These are phyloP conservation scores for Isoetes taiwanensis DNA, from an alignment of 75 land plant genomes.

Conservation along the genomic window DNA sequence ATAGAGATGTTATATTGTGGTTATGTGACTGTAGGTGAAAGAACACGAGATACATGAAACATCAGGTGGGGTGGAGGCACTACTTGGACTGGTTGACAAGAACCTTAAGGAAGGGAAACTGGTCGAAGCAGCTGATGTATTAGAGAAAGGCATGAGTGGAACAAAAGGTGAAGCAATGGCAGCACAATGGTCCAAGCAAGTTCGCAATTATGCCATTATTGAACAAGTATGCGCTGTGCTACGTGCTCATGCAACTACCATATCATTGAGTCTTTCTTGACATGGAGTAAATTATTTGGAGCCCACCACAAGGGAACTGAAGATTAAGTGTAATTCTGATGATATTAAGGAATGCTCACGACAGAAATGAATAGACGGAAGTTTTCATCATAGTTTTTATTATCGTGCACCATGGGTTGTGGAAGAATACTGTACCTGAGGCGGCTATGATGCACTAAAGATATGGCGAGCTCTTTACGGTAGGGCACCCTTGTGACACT, in stretches of 20 bases:
- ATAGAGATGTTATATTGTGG: background rate
- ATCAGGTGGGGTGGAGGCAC: conserved; percentile 48
- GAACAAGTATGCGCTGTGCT: conserved; percentile 62
- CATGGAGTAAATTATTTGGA: no score
- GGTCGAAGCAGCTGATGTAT: conserved; percentile 53
- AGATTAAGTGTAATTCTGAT: no score
- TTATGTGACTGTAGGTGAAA: conserved; percentile 27
- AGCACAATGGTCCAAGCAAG: conserved; percentile 52
- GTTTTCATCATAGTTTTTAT: no score
- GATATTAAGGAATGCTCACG: no score
- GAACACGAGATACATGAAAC: conserved; percentile 25
- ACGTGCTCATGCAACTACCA: conserved; percentile 65
- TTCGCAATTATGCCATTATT: conserved; percentile 47
- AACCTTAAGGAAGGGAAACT: conserved; percentile 50
- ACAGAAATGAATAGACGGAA: no score
- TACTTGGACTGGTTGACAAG: conserved; percentile 50
- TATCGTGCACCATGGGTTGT: no score
- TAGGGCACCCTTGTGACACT: no score
- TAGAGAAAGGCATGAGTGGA: conserved; percentile 55
- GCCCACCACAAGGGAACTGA: no score
- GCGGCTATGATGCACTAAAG: no score
- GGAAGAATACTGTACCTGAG: no score
- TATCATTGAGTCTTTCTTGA: conserved; percentile 33
- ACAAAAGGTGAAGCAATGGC: conserved; percentile 47
- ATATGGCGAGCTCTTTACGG: no score